Percentiles rank a stretch among this genome's conserved stretches.
These are phyloP conservation scores for Trametes cingulata DNA, from an alignment of 768 basidiomycete genomes.

Conservation along the genomic window DNA sequence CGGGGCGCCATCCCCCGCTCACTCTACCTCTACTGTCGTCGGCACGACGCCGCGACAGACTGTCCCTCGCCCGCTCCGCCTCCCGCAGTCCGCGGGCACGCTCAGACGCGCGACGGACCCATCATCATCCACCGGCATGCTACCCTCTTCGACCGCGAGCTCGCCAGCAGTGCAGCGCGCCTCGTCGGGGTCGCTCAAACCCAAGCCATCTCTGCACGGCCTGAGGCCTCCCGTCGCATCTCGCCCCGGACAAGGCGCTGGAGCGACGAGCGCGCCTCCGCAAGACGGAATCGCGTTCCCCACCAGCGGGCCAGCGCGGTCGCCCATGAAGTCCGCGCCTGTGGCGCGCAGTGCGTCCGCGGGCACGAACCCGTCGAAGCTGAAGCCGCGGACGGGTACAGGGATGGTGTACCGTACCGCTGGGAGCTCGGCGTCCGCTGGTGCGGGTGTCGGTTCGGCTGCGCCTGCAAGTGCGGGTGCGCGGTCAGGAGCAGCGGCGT, in stretches of 20 bases:
- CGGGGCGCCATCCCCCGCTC: not conserved
- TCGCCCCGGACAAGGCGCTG: not conserved
- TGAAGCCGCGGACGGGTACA: conserved; percentile 62
- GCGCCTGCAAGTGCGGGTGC: not conserved
- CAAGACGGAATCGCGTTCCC: conserved; percentile 13
- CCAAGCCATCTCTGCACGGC: not conserved
- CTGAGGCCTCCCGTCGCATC: not conserved
- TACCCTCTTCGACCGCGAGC: not conserved
- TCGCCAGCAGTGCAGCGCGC: not conserved
- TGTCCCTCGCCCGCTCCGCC: conserved; percentile 25
- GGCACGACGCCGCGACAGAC: conserved; percentile 1
- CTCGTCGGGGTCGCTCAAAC: conserved; percentile 4
- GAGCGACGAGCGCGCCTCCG: not conserved
- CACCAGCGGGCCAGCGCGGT: not conserved
- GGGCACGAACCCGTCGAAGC: conserved; percentile 18
- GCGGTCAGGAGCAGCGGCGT: not conserved
- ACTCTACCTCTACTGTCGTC: not conserved
- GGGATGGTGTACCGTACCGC: conserved; percentile 65
- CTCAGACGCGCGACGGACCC: conserved; percentile 7
- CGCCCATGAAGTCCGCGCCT: conserved; percentile 3
- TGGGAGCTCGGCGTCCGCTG: conserved; percentile 3
- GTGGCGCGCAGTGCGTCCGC: conserved; percentile 6
- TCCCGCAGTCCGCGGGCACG: conserved; percentile 17
- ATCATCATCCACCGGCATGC: not conserved
- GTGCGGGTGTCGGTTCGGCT: not conserved